Base-by-base conservation (phyloP, 23 red algal species). In the Rhodosorus marinus region DNA sequence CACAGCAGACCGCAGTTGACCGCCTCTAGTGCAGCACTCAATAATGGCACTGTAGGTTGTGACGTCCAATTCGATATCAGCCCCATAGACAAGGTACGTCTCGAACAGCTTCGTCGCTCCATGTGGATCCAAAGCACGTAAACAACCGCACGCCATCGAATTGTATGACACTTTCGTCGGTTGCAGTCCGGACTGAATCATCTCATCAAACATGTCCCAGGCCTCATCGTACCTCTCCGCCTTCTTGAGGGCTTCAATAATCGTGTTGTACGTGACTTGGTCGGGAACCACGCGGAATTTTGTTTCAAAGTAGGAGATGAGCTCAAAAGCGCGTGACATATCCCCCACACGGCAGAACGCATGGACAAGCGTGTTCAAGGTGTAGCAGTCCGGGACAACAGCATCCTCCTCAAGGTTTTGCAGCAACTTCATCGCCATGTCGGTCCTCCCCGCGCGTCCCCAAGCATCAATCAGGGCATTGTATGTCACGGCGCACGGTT, bases 211-310 rank as follows among this genome's bases (percentile, higher is more conserved):
- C 47, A 92, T 15, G 6, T 59, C 60, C 72, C 67, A 77, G 22
- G 82, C 82, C 31, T 59, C 29, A 3, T 14, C 6, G 0, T 73
- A 47, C 24, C 61, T 52, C 4, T 74, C 84, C n/a, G 69, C 47
- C 49, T 72, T 74, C 17, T 60, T 75, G 20, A 76, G 49, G 0
- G 66, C 57, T 53, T 95, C 88, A 42, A 95, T 95, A 5, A 95
- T 62, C 0, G 88, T 81, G 64, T 95, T 95, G 55, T 95, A 95
- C 15, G 70, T 95, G 3, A 80, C 73, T n/a, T 78, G 62, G 35
- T 95, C 88, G 2, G 88, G 68, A 38, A 92, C 72, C 28, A 76
- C 83, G 24, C 49, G 21, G 38, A 92, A 26, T 2, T 55, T 54
- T 78, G 26, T 80, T 74, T 21, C 49, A 20, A n/a, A 92, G 43